These are phyloP conservation scores for Trichomonas gallinae DNA, from an alignment of 208 protist genomes.

Conservation along the genomic window DNA sequence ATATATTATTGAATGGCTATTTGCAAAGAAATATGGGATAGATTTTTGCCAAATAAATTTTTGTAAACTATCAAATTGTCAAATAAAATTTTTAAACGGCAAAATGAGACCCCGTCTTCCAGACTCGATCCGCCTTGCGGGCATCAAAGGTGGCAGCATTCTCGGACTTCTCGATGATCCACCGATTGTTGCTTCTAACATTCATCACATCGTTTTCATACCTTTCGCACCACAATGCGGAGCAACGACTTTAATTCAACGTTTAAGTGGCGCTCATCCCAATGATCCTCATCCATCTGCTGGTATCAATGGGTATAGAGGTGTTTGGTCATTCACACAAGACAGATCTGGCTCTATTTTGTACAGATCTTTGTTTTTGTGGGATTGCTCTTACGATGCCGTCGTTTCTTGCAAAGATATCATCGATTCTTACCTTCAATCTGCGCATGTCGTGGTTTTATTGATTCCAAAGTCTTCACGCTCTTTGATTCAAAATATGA, in stretches of 20 bases:
- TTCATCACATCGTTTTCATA: background rate
- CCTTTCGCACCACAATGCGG: background rate
- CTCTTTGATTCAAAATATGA: background rate
- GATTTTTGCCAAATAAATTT: too few relatives aligned
- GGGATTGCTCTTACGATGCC: background rate
- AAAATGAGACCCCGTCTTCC: background rate
- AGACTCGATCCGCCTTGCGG: background rate
- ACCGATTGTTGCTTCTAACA: background rate
- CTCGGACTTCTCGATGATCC: background rate
- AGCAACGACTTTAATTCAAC: background rate
- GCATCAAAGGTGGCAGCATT: background rate
- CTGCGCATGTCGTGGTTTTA: background rate
- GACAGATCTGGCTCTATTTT: background rate
- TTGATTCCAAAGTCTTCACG: background rate
- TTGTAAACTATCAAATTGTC: background rate
- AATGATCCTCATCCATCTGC: background rate
- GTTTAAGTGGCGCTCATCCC: background rate
- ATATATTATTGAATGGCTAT: too few relatives aligned
- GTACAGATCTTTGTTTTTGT: background rate
- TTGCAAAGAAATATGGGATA: too few relatives aligned
- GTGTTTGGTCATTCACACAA: background rate
- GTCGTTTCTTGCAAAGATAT: background rate
- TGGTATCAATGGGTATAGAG: constrained; percentile 5
- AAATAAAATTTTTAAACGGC: background rate
- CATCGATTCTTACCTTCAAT: background rate